phyloP scores from a whole-genome alignment of 768 basidiomycete genomes.

The Ephemerocybe angulata region DNA sequence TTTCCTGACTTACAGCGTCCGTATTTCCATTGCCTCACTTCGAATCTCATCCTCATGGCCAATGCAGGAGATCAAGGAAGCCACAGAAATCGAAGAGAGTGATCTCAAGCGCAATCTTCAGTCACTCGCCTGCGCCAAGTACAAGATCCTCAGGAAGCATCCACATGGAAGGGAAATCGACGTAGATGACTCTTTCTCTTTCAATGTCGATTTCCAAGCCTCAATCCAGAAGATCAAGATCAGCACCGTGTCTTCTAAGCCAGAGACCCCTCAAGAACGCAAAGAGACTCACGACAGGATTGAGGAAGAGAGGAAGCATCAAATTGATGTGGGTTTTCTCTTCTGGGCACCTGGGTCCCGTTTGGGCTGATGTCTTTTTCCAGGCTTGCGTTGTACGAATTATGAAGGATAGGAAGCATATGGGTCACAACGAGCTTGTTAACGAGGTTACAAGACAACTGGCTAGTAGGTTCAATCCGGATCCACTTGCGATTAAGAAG shows the following conservation, averaged over 20 bases:
- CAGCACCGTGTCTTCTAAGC: slow-evolving; percentile 79
- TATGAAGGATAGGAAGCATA: slow-evolving; percentile 93
- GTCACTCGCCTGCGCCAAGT: slow-evolving; percentile 93
- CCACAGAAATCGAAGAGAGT: slow-evolving; percentile 66
- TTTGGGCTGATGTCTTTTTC: slow-evolving; percentile 2
- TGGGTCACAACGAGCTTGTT: slow-evolving; percentile 85
- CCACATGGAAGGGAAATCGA: slow-evolving; percentile 84
- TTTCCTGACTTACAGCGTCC: slow-evolving; percentile 65
- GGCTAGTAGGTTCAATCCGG: slow-evolving; percentile 79
- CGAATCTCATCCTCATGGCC: slow-evolving; percentile 1
- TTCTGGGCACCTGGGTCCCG: slow-evolving; percentile 13
- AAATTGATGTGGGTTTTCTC: slow-evolving; percentile 69
- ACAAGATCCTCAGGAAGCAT: slow-evolving; percentile 86
- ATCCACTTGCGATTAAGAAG: slow-evolving; percentile 86
- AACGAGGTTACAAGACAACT: slow-evolving; percentile 90
- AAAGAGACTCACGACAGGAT: slow-evolving; percentile 88
- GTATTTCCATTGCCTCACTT: background rate
- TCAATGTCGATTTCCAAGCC: slow-evolving; percentile 80
- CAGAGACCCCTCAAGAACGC: slow-evolving; percentile 83
- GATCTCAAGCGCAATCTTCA: slow-evolving; percentile 93
- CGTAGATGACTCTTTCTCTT: slow-evolving; percentile 77
- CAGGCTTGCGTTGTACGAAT: slow-evolving; percentile 96
- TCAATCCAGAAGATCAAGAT: slow-evolving; percentile 90
- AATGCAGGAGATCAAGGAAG: slow-evolving; percentile 73
- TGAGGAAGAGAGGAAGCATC: slow-evolving; percentile 86